Evolutionary conservation across 352 stramenopile species (phyloP), one percentile per base, ranked within the genome.

Genomic region (Blastocystis sp.): DNA sequence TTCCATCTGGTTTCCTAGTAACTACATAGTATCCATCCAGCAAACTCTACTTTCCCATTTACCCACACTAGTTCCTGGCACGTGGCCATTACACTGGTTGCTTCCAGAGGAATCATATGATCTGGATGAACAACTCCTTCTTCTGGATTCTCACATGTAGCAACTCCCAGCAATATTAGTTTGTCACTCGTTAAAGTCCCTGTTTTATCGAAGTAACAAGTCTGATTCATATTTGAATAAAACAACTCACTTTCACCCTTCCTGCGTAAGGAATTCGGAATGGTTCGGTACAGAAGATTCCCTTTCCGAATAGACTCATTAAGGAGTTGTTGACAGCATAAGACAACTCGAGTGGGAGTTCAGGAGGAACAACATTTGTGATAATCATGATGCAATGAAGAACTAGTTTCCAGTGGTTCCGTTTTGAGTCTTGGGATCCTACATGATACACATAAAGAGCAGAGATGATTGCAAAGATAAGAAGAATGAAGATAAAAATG

Each of bases 381-480:
- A 99, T 96, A 87, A 99, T 98, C 50, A 99, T 95, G 55, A 99
- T 95, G 88, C 97, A 98, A 79, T 98, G 96, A 26, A 99, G 92
- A 20, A 98, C 89, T 13, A 99, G 92, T 87, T 98, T 96, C 87
- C 98, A 98, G 63, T 94, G 95, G 90, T 95, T 97, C 75, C 97
- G 96, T 90, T 93, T 91, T n/a, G 93, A 87, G 88, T 96, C 92
- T 11, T 91, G 80, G 79, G 92, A 93, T 41, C 94, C 93, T 75
- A 94, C 90, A 8, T 92, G 90, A n/a, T 98, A 91, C 29, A 99
- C 97, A 76, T 97, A 98, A 18, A 92, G 92, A 29, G 96, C 96
- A 47, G 96, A 97, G 2, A 94, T 79, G 70, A 99, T 90, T n/a
- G 97, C 97, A 90, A 98, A 98, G 15, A 98, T 92, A 18, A 99